Conservation (phyloP, 345 rosid genomes). For the Euphorbia peplus region DNA sequence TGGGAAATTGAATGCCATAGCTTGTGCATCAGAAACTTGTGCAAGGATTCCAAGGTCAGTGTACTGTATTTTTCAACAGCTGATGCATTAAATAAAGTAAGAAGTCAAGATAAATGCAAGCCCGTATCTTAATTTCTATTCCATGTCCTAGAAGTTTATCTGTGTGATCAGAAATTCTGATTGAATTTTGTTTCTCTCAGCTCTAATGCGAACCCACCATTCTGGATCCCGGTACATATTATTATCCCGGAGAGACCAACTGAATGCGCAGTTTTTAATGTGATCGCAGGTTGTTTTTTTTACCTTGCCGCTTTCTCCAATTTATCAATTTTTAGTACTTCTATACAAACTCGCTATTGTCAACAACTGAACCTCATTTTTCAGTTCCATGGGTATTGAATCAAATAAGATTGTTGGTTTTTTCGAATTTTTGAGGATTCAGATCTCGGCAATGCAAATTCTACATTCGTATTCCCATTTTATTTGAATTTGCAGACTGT, state of each 20-base stretch:
- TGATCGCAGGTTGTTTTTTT: constrained; percentile 72
- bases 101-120: constrained; percentile 2
- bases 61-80: not conserved
- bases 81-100: not conserved
- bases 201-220: constrained; percentile 84
- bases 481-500: not conserved
- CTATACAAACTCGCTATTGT: not conserved
- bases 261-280: constrained; percentile 87
- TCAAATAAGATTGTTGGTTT: not conserved
- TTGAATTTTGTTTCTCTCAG: constrained; percentile 32
- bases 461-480: not conserved
- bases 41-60: constrained; percentile 92
- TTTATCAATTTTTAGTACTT: not conserved
- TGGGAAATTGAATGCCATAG: constrained; percentile 97
- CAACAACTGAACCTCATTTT: not conserved
- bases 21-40: constrained; percentile 98
- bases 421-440: not conserved
- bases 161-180: not conserved
- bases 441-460: not conserved
- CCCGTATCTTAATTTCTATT: not conserved
- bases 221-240: constrained; percentile 97
- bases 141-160: too few species aligned
- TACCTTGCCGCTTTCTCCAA: not conserved
- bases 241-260: constrained; percentile 96
- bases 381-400: not conserved